These are phyloP conservation scores for Euphorbia corollata DNA, from an alignment of 441 rosid genomes.

Conservation along the genomic window DNA sequence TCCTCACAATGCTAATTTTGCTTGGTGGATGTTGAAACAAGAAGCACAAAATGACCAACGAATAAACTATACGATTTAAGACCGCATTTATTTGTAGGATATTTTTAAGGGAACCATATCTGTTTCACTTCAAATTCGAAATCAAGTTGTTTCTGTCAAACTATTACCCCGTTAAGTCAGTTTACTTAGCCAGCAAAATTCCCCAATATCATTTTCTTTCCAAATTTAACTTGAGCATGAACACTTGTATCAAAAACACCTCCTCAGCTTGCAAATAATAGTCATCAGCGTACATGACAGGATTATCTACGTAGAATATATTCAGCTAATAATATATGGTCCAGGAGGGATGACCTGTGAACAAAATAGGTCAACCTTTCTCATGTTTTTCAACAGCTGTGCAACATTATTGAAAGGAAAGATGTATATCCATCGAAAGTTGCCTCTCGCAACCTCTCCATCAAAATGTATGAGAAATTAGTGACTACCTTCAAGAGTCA, in stretches of 20 bases:
- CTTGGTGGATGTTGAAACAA: background rate
- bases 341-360: background rate
- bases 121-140: background rate
- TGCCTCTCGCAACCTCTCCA: background rate
- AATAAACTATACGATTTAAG: background rate
- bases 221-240: background rate
- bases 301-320: background rate
- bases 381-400: no score
- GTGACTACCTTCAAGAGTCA: conserved; percentile 46
- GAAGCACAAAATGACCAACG: background rate
- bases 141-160: background rate
- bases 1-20: background rate
- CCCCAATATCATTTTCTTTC: background rate
- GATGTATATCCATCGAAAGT: background rate
- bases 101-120: background rate
- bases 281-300: background rate
- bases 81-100: no score
- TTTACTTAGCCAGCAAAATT: background rate
- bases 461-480: background rate
- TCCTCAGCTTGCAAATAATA: background rate
- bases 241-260: no score
- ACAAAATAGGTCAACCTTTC: no score
- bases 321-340: background rate
- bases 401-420: background rate
- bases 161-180: background rate